Evolutionary conservation across 1,284 basidiomycete species (phyloP).

Genomic region (Trichosporon inkin): DNA sequence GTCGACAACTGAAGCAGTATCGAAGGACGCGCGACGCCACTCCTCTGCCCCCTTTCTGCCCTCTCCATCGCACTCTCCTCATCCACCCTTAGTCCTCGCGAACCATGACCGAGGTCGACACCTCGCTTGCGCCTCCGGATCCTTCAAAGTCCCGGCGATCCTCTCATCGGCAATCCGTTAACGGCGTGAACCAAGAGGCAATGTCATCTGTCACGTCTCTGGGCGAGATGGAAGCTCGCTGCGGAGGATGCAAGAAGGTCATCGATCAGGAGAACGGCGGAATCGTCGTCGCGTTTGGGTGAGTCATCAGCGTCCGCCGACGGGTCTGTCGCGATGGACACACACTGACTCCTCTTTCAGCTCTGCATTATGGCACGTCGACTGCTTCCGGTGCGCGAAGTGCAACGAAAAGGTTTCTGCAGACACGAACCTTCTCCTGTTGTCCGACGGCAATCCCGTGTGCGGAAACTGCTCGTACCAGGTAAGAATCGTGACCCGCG

Average conservation of each 20-base stretch:
- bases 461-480: conserved; percentile 95
- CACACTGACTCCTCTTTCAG: conserved; percentile 28
- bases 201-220: conserved; percentile 17
- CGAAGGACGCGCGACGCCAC: conserved; percentile 4
- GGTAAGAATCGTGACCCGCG: conserved; percentile 35
- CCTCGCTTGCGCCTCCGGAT: neutral
- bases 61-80: neutral
- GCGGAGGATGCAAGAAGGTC: conserved; percentile 77
- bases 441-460: conserved; percentile 94
- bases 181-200: conserved; percentile 9
- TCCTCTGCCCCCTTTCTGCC: neutral
- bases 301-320: conserved; percentile 33
- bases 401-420: conserved; percentile 59
- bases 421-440: conserved; percentile 89
- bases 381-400: conserved; percentile 54
- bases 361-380: conserved; percentile 50
- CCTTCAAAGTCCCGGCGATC: neutral
- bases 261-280: conserved; percentile 81
- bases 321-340: neutral
- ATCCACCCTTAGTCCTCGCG: neutral
- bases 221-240: conserved; percentile 50
- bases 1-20: neutral
- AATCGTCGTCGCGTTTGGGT: conserved; percentile 88
- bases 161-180: conserved; percentile 5
- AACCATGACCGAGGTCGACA: conserved; percentile 7